Evolutionary conservation across 2,329 filamentous ascomycete species (phyloP), one percentile per base, ranked within the genome.

Genomic region (Lachnellula occidentalis): DNA sequence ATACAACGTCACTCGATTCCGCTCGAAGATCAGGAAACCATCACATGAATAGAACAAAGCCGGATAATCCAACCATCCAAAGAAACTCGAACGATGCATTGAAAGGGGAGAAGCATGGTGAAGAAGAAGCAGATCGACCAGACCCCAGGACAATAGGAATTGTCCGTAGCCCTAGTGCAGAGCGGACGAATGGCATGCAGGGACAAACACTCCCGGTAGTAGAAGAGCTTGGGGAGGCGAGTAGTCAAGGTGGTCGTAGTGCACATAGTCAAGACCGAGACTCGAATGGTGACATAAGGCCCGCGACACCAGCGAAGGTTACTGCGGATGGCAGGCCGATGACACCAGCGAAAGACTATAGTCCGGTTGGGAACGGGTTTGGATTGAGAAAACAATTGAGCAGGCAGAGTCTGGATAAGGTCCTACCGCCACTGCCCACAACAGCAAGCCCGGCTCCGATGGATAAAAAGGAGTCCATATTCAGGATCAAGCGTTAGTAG

Each of bases 141-240:
- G 66, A 69, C 22, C 59, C 64, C 5, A 81, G 21, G 74, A 85
- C 17, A 74, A 85, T 34, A 46, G 72, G 72, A 54, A 82, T 74
- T 55, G 77, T 76, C 61, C 79, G 74, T 67, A 88, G 76, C 71
- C 80, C 74, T 21, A 79, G 74, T 66, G 77, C 73, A 19, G 76
- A 86, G 64, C 69, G 83, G 69, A 66, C 69, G 68, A 66, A 79
- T 73, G 76, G 79, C 14, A 71, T 76, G 12, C 67, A 80, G 73
- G 76, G 79, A n/a, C 73, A 77, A 15, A 83, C 78, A 1, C 74
- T 97, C 2, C 92, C 92, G 0, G 86, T 96, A 9, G 91, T 97
- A 6, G 89, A 96, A 62, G 92, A 97, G 72, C 87, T 84, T n/a
- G 88, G 84, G 5, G 92, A 96, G 70, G 85, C 78, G 9, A 81